A percentile compares a stretch with the other conserved stretches of the same genome.
phyloP scores from a whole-genome alignment of 2,329 filamentous ascomycete genomes.

The Colletotrichum lini region DNA sequence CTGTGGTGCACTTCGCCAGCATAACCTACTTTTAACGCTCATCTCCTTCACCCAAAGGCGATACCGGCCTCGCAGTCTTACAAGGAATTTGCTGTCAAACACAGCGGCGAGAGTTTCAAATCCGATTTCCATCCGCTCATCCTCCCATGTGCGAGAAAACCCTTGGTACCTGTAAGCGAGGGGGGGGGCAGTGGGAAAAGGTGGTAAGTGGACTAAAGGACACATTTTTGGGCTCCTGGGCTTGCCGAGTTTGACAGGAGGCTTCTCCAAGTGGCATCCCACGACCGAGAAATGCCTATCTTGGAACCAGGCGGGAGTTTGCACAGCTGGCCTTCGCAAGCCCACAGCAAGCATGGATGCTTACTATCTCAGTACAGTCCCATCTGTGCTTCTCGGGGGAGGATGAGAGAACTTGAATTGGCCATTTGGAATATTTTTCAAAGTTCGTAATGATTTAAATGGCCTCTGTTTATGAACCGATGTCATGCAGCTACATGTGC shows the following conservation, averaged over 20 bases:
- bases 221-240: too few species aligned
- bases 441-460: neutral
- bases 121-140: neutral
- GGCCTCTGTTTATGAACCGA: neutral
- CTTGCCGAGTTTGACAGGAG: neutral
- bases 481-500: neutral
- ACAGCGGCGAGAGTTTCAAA: neutral
- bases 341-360: neutral
- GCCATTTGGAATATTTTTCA: neutral
- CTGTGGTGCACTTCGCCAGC: too few species aligned
- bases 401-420: constrained; percentile 18
- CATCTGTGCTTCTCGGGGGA: constrained; percentile 5
- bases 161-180: neutral
- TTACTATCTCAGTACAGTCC: constrained; percentile 12
- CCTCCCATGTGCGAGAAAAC: too few species aligned
- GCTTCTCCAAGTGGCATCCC: neutral
- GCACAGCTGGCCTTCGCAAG: neutral
- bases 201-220: too few species aligned
- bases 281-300: neutral
- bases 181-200: too few species aligned
- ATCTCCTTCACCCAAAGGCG: neutral
- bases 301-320: too few species aligned
- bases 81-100: neutral
- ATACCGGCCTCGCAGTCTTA: neutral
- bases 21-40: neutral